Conservation (phyloP, 2,329 filamentous ascomycete species). For the Clonostachys byssicola region DNA sequence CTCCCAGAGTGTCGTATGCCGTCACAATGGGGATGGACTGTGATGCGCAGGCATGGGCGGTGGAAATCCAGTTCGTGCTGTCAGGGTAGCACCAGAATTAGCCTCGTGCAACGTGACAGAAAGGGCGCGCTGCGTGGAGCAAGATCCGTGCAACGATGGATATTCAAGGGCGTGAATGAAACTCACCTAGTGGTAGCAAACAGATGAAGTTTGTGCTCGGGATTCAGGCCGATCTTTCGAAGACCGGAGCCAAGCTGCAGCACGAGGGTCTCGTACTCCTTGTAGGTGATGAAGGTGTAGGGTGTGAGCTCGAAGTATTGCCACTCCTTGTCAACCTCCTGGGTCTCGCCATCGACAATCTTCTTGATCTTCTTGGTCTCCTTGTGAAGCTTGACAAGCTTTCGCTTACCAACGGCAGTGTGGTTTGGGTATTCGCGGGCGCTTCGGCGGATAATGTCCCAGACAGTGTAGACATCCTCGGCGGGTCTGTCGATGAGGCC, state of each 20-base stretch:
- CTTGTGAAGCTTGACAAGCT: slow-evolving; percentile 71
- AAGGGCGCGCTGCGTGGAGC: background rate
- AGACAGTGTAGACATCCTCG: slow-evolving; percentile 70
- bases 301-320: slow-evolving; percentile 79
- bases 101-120: background rate
- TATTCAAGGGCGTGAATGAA: background rate
- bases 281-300: slow-evolving; percentile 74
- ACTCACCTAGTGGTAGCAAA: slow-evolving; percentile 77
- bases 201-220: slow-evolving; percentile 69
- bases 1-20: slow-evolving; percentile 88
- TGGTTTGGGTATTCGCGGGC: slow-evolving; percentile 59
- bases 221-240: slow-evolving; percentile 66
- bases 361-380: slow-evolving; percentile 91
- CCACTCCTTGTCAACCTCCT: slow-evolving; percentile 87
- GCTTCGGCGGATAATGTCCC: slow-evolving; percentile 70
- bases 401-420: slow-evolving; percentile 66
- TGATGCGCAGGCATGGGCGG: slow-evolving; percentile 72
- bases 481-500: slow-evolving; percentile 62
- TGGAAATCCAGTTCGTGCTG: slow-evolving; percentile 78
- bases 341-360: slow-evolving; percentile 74
- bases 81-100: background rate
- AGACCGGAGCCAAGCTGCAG: slow-evolving; percentile 69
- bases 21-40: slow-evolving; percentile 92
- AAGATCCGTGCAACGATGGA: background rate
- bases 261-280: slow-evolving; percentile 70